Evolutionary conservation across 257 asterid genomes (phyloP), one percentile per base, ranked within the genome.

Genomic region (Plantago elongata): DNA sequence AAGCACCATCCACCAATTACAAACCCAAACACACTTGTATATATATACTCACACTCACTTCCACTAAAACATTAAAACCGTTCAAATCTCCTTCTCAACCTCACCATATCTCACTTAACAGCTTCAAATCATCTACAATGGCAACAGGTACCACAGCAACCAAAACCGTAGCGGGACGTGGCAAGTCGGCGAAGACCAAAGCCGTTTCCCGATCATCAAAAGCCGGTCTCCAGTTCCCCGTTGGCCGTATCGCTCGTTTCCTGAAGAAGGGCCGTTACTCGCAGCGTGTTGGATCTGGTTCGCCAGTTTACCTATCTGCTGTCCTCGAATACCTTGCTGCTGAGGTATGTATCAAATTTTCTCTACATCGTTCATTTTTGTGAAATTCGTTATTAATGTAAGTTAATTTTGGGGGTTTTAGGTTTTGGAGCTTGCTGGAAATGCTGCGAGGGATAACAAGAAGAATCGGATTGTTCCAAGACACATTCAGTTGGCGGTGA

Each of bases 401-500:
- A 4, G 7, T 9, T 18, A 7, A 42, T 59, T 42, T 17, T 30
- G 17, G 17, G 58, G 13, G 9, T 22, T 40, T 42, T 44, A 59
- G 64, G 64, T 59, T 16, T 42, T 59, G 64, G 64, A 59, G 38
- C 64, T 59, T 59, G 64, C 64, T 43, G 64, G 64, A 16, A 59
- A 59, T 44, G 64, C 64, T n/a, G 64, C 64, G 51, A 59, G 64
- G 51, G 64, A 59, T 18, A 66, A 66, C 57, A 66, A 66, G 62
- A 66, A 57, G 71, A 66, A 66, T n/a, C 12, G 71, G 57, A 66
- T 66, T 14, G 46, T 66, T 6, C 71, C 71, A 8, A 30, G 71
- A 48, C 71, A 66, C 16, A 56, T 66, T 9, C 71, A 66, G 57
- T 43, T 66, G 45, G 71, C 71, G 49, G 71, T 66, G 37, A 66